Evolutionary conservation across 1,284 basidiomycete species (phyloP).

Genomic region (Trametes pubescens): DNA sequence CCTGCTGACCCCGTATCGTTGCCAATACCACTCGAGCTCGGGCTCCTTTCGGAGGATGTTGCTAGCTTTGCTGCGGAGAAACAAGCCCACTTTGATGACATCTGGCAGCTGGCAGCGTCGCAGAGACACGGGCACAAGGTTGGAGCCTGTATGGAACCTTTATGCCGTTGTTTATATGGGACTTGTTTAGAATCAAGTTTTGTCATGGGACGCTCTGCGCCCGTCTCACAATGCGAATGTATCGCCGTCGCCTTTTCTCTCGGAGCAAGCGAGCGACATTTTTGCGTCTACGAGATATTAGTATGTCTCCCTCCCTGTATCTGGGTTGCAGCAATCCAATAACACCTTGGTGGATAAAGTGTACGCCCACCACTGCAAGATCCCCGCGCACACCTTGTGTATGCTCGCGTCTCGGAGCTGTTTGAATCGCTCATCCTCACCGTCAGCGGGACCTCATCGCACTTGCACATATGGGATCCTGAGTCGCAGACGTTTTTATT

Average conservation of each 20-base stretch:
- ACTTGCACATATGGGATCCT: slow-evolving; percentile 67
- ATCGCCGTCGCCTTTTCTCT: slow-evolving; percentile 61
- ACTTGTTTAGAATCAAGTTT: slow-evolving; percentile 44
- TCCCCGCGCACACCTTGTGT: slow-evolving; percentile 47
- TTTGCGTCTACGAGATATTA: slow-evolving; percentile 62
- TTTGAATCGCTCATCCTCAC: slow-evolving; percentile 60
- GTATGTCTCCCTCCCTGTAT: slow-evolving; percentile 49
- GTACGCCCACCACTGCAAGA: slow-evolving; percentile 54
- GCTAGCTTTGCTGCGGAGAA: slow-evolving; percentile 9
- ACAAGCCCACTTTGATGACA: background rate
- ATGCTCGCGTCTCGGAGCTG: slow-evolving; percentile 56
- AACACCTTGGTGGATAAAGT: slow-evolving; percentile 28
- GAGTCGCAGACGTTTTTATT: slow-evolving; percentile 58
- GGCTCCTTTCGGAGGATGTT: slow-evolving; percentile 25
- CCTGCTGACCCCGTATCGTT: background rate
- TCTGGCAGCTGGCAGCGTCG: slow-evolving; percentile 25
- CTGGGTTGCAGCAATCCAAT: background rate
- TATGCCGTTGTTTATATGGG: background rate
- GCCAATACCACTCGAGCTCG: slow-evolving; percentile 23
- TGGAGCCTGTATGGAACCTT: background rate
- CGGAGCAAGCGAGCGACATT: slow-evolving; percentile 62
- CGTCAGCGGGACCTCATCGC: slow-evolving; percentile 70
- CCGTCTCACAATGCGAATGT: slow-evolving; percentile 42
- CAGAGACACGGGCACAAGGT: slow-evolving; percentile 24
- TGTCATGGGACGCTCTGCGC: slow-evolving; percentile 69